Base-by-base conservation (phyloP, 2,329 filamentous ascomycete genomes). In the Dryadomyces quercivorus region DNA sequence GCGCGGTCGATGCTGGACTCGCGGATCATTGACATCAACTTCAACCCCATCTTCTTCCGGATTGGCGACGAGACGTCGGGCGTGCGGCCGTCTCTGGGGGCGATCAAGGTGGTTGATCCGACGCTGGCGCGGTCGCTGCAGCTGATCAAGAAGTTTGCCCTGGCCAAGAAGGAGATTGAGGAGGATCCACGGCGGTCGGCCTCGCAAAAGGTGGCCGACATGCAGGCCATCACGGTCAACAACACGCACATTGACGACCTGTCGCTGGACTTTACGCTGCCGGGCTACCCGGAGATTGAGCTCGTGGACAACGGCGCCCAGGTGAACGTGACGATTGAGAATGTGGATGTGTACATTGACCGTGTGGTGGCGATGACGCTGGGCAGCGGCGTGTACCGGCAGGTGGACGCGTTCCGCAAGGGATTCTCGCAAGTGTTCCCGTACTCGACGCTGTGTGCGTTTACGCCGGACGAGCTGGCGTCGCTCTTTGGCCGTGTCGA, bases 1-100 rank as follows among this genome's bases (percentile, higher is more conserved):
- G 93, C 94, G 34, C 84, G 93, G 51, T 96, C 93, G 0, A 97
- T 98, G 93, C 85, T 98, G 53, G 93, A 98, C 67, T 96, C 92
- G 1, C 82, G 93, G 53, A 97, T 98, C 66, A 96, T 98, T 61
- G 93, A 98, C 63, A 84, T 98, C 60, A 93, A 92, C 55, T 93
- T 98, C 71, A 98, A 96, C 65, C 88, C 93, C 1, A 95, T 90
- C 6, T 96, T 98, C 73, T 98, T 98, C 82, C 88, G 92, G 56
- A 87, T 96, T 59, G 88, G 88, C 16, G 87, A 94, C 62, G 80
- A 76, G 47, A 77, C 81, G 1, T 69, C 71, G 5, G 75, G 75
- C 0, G 83, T 95, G 4, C 83, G 83, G 21, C 90, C 91, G 13
- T 95, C 91, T 0, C 76, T 98, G 8, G 90, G 89, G 6, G 88